Evolutionary conservation across 2,329 filamentous ascomycete species (phyloP).

Genomic region (Fusarium hainanense): DNA sequence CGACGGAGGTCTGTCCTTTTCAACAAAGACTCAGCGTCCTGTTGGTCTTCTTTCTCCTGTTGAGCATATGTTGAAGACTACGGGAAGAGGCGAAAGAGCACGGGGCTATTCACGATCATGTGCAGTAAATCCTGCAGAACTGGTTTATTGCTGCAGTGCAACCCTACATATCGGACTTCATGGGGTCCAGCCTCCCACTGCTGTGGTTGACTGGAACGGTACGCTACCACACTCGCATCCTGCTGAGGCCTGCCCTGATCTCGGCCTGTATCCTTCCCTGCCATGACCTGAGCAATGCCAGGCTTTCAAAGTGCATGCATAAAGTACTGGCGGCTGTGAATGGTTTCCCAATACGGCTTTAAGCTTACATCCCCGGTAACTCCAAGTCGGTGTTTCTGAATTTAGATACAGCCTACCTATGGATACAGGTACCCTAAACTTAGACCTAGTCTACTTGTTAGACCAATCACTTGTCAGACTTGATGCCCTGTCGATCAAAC

Average conservation of each 20-base stretch:
- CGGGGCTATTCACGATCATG: constrained; percentile 5
- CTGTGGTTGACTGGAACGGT: constrained; percentile 4
- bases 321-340: neutral
- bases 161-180: constrained; percentile 16
- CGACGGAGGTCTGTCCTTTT: neutral
- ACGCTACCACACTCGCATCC: constrained; percentile 17
- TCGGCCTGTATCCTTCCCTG: neutral
- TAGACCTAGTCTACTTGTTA: neutral
- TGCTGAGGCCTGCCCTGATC: constrained; percentile 9
- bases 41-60: neutral
- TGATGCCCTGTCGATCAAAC: neutral
- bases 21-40: neutral
- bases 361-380: neutral
- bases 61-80: neutral
- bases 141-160: constrained; percentile 24
- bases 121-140: neutral
- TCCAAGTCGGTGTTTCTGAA: neutral
- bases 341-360: neutral
- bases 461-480: neutral
- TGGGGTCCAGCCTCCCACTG: constrained; percentile 5
- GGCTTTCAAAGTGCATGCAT: constrained; percentile 13
- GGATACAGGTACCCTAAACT: neutral
- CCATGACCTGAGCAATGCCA: constrained; percentile 7
- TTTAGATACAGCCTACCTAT: neutral
- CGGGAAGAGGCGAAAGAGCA: neutral